Evolutionary conservation across 495 filamentous ascomycete genomes (phyloP).

Genomic region (Aspergillus mulundensis): DNA sequence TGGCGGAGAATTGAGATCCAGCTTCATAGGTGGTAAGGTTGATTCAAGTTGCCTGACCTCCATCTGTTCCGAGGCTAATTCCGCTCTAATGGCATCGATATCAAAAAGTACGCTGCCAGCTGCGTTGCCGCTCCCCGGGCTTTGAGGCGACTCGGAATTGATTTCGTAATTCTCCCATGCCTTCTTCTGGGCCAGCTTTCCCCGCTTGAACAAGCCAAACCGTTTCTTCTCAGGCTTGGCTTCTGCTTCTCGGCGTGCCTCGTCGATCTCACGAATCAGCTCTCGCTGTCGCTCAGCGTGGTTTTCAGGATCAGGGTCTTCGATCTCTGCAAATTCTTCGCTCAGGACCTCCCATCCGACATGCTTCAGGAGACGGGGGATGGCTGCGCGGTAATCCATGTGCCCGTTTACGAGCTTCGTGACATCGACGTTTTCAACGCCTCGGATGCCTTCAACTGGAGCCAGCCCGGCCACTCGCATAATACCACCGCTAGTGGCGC

Average conservation of each 20-base stretch:
- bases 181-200: slow-evolving; percentile 73
- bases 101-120: slow-evolving; percentile 74
- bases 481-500: slow-evolving; percentile 88
- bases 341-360: slow-evolving; percentile 86
- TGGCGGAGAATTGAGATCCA: slow-evolving; percentile 50
- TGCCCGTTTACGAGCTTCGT: slow-evolving; percentile 86
- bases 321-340: slow-evolving; percentile 95
- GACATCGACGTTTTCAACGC: slow-evolving; percentile 86
- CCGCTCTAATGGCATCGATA: slow-evolving; percentile 86
- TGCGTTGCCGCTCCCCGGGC: slow-evolving; percentile 26
- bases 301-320: slow-evolving; percentile 94
- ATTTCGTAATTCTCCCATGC: slow-evolving; percentile 94
- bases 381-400: slow-evolving; percentile 92
- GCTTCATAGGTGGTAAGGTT: slow-evolving; percentile 83
- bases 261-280: slow-evolving; percentile 93
- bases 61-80: slow-evolving; percentile 72
- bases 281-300: slow-evolving; percentile 85
- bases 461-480: slow-evolving; percentile 87
- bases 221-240: slow-evolving; percentile 63
- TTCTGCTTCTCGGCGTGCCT: slow-evolving; percentile 82
- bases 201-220: slow-evolving; percentile 76
- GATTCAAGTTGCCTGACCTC: slow-evolving; percentile 80
- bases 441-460: slow-evolving; percentile 68
- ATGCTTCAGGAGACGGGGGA: slow-evolving; percentile 79
- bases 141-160: slow-evolving; percentile 24